phyloP scores from a whole-genome alignment of 73 alveolate genomes.

The Vitrella brassicaformis region DNA sequence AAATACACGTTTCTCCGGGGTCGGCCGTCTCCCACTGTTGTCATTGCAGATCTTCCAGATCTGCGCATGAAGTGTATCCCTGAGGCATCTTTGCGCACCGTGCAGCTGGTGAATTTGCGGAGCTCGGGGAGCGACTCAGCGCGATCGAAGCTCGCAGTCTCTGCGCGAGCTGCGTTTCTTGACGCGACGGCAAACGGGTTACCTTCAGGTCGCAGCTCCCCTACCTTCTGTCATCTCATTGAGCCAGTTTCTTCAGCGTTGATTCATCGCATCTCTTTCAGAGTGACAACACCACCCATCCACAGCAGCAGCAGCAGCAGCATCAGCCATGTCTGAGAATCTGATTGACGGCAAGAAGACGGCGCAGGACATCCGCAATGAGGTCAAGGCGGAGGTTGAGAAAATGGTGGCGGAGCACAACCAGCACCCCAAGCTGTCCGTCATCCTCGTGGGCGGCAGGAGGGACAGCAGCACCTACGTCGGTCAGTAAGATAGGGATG shows the following conservation, averaged over 20 bases:
- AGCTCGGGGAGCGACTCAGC: too few relatives aligned
- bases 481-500: too few relatives aligned
- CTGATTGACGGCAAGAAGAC: conserved; percentile 12
- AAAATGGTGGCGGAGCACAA: not conserved
- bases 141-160: not conserved
- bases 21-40: too few relatives aligned
- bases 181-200: not conserved
- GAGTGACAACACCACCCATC: not conserved
- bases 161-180: not conserved
- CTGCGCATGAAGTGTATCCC: too few relatives aligned
- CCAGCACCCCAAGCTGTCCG: conserved; percentile 10
- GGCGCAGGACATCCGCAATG: conserved; percentile 12
- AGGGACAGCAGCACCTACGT: conserved; percentile 16
- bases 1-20: too few relatives aligned
- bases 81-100: too few relatives aligned
- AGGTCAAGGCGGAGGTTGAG: not conserved
- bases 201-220: not conserved
- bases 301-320: too few relatives aligned
- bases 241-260: not conserved
- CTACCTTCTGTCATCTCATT: not conserved
- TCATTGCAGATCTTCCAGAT: too few relatives aligned
- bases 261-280: not conserved
- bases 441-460: conserved; percentile 22
- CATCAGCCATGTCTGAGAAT: too few relatives aligned
- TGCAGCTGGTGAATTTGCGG: too few relatives aligned